Percentiles rank a stretch among this genome's conserved stretches.
phyloP scores from a whole-genome alignment of 805 yeast species.

The Saccharomycopsis vini region DNA sequence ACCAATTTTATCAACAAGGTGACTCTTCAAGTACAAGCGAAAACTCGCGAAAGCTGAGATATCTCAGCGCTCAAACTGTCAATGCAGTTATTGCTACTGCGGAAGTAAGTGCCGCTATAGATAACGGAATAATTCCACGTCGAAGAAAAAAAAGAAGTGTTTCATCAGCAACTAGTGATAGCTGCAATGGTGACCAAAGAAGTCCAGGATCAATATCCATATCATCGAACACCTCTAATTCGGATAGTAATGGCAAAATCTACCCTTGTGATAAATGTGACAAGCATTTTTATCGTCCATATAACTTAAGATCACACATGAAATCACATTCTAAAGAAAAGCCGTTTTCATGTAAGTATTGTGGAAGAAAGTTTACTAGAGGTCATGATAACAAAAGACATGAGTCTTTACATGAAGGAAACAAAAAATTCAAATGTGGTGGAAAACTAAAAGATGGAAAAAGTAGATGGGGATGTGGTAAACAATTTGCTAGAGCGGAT shows the following conservation, averaged over 20 bases:
- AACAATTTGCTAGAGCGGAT: slow-evolving; percentile 66
- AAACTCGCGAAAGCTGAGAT: too few species aligned
- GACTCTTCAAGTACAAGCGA: too few species aligned
- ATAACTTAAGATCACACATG: slow-evolving; percentile 70
- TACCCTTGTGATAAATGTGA: slow-evolving; percentile 59
- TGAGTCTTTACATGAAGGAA: slow-evolving; percentile 66
- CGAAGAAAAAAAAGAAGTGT: slow-evolving; percentile 7
- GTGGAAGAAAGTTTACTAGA: slow-evolving; percentile 64
- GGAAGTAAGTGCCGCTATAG: slow-evolving; percentile 27
- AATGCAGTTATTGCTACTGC: slow-evolving; percentile 20
- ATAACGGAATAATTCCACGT: slow-evolving; percentile 11
- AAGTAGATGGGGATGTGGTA: slow-evolving; percentile 69
- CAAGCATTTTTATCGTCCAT: slow-evolving; percentile 68
- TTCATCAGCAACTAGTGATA: not conserved
- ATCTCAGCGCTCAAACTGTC: too few species aligned
- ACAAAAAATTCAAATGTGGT: slow-evolving; percentile 58
- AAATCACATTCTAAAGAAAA: slow-evolving; percentile 70
- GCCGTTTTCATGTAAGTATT: slow-evolving; percentile 57
- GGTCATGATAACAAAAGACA: slow-evolving; percentile 72
- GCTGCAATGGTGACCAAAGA: not conserved
- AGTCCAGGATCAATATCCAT: not conserved
- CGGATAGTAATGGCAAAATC: slow-evolving; percentile 4
- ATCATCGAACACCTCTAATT: not conserved
- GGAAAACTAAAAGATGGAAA: slow-evolving; percentile 49
- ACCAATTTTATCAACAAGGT: too few species aligned